Evolutionary conservation across 108 stramenopile genomes (phyloP), one percentile per base, ranked within the genome.

Genomic region (Pelagomonas calceolata): DNA sequence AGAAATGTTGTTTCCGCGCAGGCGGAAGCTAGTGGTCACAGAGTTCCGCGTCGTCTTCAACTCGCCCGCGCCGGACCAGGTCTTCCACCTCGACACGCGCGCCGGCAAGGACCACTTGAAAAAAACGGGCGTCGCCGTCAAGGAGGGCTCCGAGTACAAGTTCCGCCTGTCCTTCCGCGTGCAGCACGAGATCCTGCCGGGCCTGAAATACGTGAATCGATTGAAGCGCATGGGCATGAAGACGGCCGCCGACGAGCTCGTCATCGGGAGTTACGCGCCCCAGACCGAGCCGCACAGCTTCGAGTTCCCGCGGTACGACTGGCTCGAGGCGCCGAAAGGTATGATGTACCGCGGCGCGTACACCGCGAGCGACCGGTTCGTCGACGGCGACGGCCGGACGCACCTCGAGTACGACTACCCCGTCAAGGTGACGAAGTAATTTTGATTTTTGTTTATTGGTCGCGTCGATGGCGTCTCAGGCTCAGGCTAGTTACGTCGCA

Each of bases 321-420:
- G 31, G 64, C 66, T 44, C 33, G 46, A 76, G 30, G 76, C 76
- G 30, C 76, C 76, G 0, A 30, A 33, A 0, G 76, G 76, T 0
- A 76, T 76, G 76, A 76, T 76, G 76, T 72, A 36, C 43, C 51
- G 76, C 17, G 76, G 76, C 18, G 36, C 32, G 10, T 76, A 76
- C 44, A 65, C 39, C 63, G 70, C 64, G 32, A 30, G 0, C 15
- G 70, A 76, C 70, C 60, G 34, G 34, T 76, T 76, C 68, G 36
- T 70, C 30, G 76, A 76, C 63, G 66, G 65, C 35, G 76, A 76
- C 36, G 65, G 71, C 5, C 63, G 64, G 26, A 36, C 31, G 16
- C 76, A 76, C 71, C 64, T 76, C 35, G 30, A 65, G 17, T 76
- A 70, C 63, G 63, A 36, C 21, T 76, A 76, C 44, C 63, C 70